Percentiles rank a stretch among this genome's conserved stretches.
Evolutionary conservation across 2,329 filamentous ascomycete species (phyloP).

Genomic region (Setomelanomma holmii): DNA sequence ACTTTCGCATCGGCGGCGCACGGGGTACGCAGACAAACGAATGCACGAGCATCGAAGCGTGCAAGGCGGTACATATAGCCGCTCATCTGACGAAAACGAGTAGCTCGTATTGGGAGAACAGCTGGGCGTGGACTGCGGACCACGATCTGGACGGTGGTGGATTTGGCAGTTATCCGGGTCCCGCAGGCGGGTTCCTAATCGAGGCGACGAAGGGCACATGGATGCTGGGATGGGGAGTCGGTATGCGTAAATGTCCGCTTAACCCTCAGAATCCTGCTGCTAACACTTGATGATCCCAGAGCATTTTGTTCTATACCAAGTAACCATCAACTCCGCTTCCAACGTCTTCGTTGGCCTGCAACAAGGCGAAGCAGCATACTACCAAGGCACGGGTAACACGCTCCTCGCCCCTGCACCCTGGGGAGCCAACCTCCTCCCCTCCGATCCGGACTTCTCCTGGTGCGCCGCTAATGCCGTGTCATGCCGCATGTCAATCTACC

Average conservation of each 20-base stretch:
- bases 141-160: not conserved
- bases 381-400: not conserved
- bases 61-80: not conserved
- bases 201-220: not conserved
- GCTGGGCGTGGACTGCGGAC: not conserved
- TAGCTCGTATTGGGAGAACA: not conserved
- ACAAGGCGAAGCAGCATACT: not conserved
- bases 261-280: not conserved
- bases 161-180: not conserved
- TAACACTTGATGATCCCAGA: not conserved
- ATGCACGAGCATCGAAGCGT: not conserved
- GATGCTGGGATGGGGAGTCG: not conserved
- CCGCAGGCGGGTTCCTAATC: not conserved
- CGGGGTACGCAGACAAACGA: not conserved
- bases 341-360: not conserved
- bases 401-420: not conserved
- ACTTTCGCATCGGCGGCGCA: not conserved
- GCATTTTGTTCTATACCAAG: not conserved
- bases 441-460: not conserved
- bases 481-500: not conserved
- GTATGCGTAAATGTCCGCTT: not conserved
- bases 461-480: not conserved
- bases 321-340: not conserved
- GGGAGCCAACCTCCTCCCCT: not conserved
- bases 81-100: not conserved